Evolutionary conservation across 2,329 filamentous ascomycete species (phyloP), one percentile per base, ranked within the genome.

Genomic region (Hysterium pulicare): DNA sequence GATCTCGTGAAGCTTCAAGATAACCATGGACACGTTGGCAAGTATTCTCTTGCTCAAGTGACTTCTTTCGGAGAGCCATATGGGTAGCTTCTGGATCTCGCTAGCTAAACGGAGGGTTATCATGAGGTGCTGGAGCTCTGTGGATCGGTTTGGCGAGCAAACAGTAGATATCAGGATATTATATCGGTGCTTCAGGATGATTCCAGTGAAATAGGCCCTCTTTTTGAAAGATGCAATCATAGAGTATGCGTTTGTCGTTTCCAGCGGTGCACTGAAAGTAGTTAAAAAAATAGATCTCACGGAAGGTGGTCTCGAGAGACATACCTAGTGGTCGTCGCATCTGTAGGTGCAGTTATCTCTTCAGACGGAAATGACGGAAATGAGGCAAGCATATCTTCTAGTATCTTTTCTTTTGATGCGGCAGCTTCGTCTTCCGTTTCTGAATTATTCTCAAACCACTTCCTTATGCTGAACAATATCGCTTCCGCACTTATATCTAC

Each of bases 381-480:
- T 4, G 43, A 38, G 20, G 49, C 32, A 11, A 55, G 31, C 5
- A 65, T 39, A 38, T 61, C 58, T 10, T 42, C 24, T 2, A 51
- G 43, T 22, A 60, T 51, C 15, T 59, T 46, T 22, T 54, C 46
- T 20, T 53, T 50, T 5, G 34, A 16, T 13, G 38, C 46, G 8
- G 57, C 45, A 15, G 56, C 48, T 13, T 59, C 45, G 2, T 61
- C 51, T 0, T 40, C 46, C 10, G 55, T 47, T 40, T 66, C 59
- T 3, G 60, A 46, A 5, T 54, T 54, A 17, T 64, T 57, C 20
- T 62, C 58, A 13, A 61, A 41, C 48, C 66, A 59, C 36, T 61
- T 67, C 11, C 55, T 61, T 2, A 66, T 40, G 3, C 59, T 61
- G 40, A 62, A 66, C 0, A 61, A 43, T 5, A 68, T 37, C 2